Base-by-base conservation (phyloP, 192 early-diverging fungal genomes). In the Dispira simplex region DNA sequence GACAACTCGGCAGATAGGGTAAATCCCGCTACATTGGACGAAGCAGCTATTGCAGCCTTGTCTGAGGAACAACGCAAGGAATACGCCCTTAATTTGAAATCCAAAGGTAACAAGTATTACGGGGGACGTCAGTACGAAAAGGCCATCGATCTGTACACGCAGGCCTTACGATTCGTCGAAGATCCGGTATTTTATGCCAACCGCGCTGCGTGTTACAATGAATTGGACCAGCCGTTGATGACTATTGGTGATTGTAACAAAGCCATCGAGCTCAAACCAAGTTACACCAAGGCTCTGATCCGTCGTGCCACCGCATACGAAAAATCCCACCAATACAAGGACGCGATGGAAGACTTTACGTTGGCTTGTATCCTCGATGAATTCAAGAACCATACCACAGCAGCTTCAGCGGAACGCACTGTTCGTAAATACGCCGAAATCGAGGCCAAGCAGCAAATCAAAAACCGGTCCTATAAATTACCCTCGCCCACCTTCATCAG, bases 181-280 rank as follows among this genome's bases (percentile, higher is more conserved):
- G 81, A 90, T 70, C 82, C 93, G 8, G 85, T 99, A 46, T 97
- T 86, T 67, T 98, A 82, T 76, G 87, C 87, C 65, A 99, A 99
- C 80, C 87, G 97, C 43, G 95, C 93, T 18, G 97, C 95, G 11
- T 95, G 93, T 72, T 90, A 89, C 66, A 82, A 84, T 0, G 86
- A 90, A 57, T 64, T 85, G 28, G 81, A 84, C 59, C 65, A 91
- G 62, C 77, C 86, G 67, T 80, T 82, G 3, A 74, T 81, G 43
- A 90, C 89, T 23, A 86, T 98, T 63, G 78, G 81, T 32, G 95
- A 98, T 71, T 92, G 90, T 71, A 87, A 80, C 58, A 75, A 79
- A 60, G 88, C 95, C 8, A 69, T 98, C 60, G 74, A 77, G 64
- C 76, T 93, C 46, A 90, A 98, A 73, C 78, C 83, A 32, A 75